phyloP scores from a whole-genome alignment of 2,329 filamentous ascomycete species.

The Epichloe amarillans region DNA sequence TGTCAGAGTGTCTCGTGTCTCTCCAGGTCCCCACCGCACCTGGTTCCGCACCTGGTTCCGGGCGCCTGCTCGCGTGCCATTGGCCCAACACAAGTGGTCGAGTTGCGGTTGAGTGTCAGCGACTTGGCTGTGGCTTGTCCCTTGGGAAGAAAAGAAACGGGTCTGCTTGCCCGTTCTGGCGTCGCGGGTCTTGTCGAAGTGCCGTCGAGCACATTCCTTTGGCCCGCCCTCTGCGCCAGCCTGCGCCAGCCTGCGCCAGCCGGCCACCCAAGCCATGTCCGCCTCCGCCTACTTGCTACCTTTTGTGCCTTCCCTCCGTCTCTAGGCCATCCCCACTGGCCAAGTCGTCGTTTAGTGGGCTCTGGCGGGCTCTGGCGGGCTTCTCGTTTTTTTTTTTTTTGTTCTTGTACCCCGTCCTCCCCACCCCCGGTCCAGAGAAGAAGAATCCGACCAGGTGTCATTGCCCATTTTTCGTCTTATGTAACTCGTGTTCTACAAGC shows the following conservation, averaged over 20 bases:
- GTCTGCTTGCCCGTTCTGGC: background rate
- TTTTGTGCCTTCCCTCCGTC: background rate
- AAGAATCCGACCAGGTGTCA: background rate
- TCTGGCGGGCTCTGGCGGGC: background rate
- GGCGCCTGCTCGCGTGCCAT: too few species aligned
- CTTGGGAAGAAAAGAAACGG: background rate
- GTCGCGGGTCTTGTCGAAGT: background rate
- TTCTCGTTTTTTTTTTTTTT: background rate
- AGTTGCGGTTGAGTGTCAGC: too few species aligned
- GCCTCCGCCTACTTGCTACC: background rate
- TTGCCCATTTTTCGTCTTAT: background rate
- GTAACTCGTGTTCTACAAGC: background rate
- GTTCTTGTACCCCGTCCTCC: conserved; percentile 2
- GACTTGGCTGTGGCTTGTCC: too few species aligned
- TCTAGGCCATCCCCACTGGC: background rate
- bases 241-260: background rate
- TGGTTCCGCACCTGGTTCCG: background rate
- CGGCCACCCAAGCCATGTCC: background rate
- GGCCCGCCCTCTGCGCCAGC: background rate
- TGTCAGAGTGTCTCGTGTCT: background rate
- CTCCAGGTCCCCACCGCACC: background rate
- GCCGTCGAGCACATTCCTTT: background rate
- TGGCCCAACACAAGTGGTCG: too few species aligned
- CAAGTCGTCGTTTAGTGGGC: background rate
- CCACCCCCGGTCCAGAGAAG: background rate